Percentiles rank a stretch among this genome's conserved stretches.
Conservation (phyloP, 106 monocot genomes). For the Allium cepa region DNA sequence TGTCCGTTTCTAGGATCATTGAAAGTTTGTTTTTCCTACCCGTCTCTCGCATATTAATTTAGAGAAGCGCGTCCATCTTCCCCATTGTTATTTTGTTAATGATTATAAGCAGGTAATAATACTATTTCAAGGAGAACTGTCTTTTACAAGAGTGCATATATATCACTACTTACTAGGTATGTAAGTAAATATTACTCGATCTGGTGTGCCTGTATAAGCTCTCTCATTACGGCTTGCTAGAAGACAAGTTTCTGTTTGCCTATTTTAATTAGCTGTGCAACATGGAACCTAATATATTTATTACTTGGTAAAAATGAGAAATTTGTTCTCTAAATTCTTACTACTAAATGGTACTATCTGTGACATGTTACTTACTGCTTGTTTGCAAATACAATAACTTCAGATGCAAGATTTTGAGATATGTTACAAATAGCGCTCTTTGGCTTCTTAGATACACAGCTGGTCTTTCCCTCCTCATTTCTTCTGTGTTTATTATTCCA, state of each 20-base stretch:
- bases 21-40: constrained; percentile 89
- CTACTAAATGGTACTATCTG: too few species aligned
- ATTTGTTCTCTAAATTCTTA: neutral
- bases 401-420: constrained; percentile 97
- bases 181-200: constrained; percentile 23
- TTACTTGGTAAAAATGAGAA: constrained; percentile 52
- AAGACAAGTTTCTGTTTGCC: constrained; percentile 93
- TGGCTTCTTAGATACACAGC: constrained; percentile 94
- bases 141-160: neutral
- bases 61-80: constrained; percentile 92
- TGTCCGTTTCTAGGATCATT: neutral
- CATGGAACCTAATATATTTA: constrained; percentile 97
- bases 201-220: constrained; percentile 64
- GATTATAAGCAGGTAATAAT: constrained; percentile 85
- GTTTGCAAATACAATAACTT: neutral
- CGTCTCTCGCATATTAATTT: constrained; percentile 84
- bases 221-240: constrained; percentile 89
- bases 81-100: constrained; percentile 97
- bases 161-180: neutral
- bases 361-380: too few species aligned
- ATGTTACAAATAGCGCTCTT: constrained; percentile 81
- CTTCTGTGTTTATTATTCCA: too few species aligned
- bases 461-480: too few species aligned
- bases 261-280: constrained; percentile 97
- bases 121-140: too few species aligned